These are phyloP conservation scores for Solanum hybrid DNA, from an alignment of 305 asterid genomes.

Conservation along the genomic window DNA sequence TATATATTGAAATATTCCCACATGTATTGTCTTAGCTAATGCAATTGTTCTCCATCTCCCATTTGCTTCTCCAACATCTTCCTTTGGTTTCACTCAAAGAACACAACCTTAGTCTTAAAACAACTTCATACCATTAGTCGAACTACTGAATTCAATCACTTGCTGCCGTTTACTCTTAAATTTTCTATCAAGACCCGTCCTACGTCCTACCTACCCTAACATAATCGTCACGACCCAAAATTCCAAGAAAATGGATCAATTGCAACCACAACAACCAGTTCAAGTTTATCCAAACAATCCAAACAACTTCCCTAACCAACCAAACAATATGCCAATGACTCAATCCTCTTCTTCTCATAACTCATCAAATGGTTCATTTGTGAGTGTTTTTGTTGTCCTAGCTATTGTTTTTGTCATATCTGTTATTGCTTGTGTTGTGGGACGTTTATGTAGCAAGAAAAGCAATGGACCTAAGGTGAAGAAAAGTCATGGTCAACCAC, in stretches of 20 bases:
- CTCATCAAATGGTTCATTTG: constrained; percentile 5
- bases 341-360: neutral
- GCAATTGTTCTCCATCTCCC: neutral
- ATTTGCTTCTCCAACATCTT: constrained; percentile 1
- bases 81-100: constrained; percentile 10
- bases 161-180: neutral
- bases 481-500: neutral
- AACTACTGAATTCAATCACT: neutral
- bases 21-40: neutral
- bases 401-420: constrained; percentile 2
- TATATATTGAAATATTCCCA: neutral
- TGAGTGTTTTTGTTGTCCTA: neutral
- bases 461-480: neutral
- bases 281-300: neutral
- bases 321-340: constrained; percentile 1
- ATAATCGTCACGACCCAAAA: neutral
- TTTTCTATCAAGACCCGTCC: neutral
- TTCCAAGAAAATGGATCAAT: neutral
- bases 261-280: constrained; percentile 4
- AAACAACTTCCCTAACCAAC: neutral
- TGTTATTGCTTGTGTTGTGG: constrained; percentile 5
- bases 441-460: constrained; percentile 4
- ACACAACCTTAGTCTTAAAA: neutral
- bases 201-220: neutral
- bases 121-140: neutral